phyloP scores from a whole-genome alignment of 2,329 filamentous ascomycete genomes.

The Fusarium kyushuense region DNA sequence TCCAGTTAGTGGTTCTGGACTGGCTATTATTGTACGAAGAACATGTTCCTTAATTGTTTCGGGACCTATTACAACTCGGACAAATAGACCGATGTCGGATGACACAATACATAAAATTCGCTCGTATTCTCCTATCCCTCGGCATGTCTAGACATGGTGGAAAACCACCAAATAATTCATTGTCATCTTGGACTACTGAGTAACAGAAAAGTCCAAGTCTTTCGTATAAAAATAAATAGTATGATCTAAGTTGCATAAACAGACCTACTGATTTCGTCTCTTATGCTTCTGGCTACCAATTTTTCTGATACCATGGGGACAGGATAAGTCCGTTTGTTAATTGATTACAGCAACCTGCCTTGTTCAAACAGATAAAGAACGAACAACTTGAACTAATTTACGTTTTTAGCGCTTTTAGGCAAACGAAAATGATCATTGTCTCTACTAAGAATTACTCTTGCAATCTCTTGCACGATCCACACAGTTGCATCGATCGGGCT shows the following conservation, averaged over 20 bases:
- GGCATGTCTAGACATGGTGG: not conserved
- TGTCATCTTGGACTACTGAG: no score
- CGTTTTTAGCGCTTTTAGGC: not conserved
- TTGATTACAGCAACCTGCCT: not conserved
- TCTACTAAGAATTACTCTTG: not conserved
- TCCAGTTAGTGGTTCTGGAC: constrained; percentile 23
- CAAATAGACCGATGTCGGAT: constrained; percentile 24
- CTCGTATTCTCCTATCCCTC: not conserved
- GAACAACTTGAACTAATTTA: not conserved
- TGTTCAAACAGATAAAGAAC: not conserved
- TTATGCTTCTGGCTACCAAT: no score
- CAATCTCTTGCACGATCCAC: not conserved
- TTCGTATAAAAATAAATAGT: no score
- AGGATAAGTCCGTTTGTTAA: not conserved
- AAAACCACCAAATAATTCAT: no score
- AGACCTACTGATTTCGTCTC: no score
- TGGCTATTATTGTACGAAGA: constrained; percentile 32
- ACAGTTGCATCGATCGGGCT: no score
- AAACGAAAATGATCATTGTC: not conserved
- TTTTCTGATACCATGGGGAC: no score
- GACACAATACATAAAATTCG: constrained; percentile 13
- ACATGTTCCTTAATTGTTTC: constrained; percentile 27
- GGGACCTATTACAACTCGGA: constrained; percentile 15
- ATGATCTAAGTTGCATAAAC: no score
- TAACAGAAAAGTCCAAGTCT: no score